A percentile compares a stretch with the other conserved stretches of the same genome.
phyloP scores from a whole-genome alignment of 1,284 basidiomycete species.

The Chiua sp. region DNA sequence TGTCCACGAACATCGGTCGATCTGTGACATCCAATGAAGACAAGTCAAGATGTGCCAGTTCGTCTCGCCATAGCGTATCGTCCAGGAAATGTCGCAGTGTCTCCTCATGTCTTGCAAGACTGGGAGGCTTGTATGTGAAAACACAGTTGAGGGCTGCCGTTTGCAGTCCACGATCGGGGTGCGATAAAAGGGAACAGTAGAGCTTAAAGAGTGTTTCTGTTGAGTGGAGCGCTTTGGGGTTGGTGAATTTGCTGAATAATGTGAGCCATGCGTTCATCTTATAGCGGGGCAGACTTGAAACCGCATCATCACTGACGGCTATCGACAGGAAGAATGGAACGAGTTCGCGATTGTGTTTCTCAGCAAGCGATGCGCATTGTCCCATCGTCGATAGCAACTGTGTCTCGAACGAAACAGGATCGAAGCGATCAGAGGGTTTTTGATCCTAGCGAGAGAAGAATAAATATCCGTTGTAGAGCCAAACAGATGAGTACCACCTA shows the following conservation, averaged over 20 bases:
- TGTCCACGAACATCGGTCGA: conserved; percentile 74
- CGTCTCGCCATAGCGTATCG: conserved; percentile 89
- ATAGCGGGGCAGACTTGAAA: conserved; percentile 52
- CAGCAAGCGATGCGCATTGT: conserved; percentile 71
- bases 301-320: conserved; percentile 36
- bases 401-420: conserved; percentile 75
- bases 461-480: background rate
- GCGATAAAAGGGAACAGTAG: conserved; percentile 82
- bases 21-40: conserved; percentile 66
- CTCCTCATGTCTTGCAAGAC: conserved; percentile 70
- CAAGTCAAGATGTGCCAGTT: conserved; percentile 78
- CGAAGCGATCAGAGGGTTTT: conserved; percentile 69
- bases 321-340: conserved; percentile 80
- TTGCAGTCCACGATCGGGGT: conserved; percentile 86
- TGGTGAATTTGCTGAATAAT: conserved; percentile 88
- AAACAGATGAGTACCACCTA: conserved; percentile 24
- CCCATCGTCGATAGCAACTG: conserved; percentile 78
- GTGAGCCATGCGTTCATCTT: conserved; percentile 81
- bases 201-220: conserved; percentile 70
- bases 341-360: conserved; percentile 85
- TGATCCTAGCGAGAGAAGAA: conserved; percentile 52
- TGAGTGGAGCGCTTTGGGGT: conserved; percentile 86
- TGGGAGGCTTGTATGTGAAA: conserved; percentile 82
- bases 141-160: conserved; percentile 81
- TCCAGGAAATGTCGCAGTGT: conserved; percentile 79